phyloP scores from a whole-genome alignment of 305 asterid genomes.

The Ajuga reptans region DNA sequence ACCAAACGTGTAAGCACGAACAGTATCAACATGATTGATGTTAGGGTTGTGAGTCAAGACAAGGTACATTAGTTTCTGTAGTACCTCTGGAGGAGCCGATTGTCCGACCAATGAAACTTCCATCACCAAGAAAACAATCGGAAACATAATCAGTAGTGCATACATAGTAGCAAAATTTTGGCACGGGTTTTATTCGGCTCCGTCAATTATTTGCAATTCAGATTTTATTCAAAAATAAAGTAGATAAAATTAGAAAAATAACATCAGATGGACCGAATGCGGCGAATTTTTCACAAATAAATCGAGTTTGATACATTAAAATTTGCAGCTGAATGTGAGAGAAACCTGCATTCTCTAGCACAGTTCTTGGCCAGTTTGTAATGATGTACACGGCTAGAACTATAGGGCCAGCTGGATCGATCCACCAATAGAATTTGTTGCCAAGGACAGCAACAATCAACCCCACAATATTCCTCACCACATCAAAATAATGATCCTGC shows the following conservation, averaged over 20 bases:
- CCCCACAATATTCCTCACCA: conserved; percentile 83
- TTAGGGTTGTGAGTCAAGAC: conserved; percentile 59
- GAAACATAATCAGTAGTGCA: background rate
- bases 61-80: conserved; percentile 76
- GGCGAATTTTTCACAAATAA: too few relatives aligned
- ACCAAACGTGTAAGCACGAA: conserved; percentile 84
- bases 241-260: too few relatives aligned
- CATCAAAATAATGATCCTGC: conserved; percentile 93
- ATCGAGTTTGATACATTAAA: too few relatives aligned
- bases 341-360: conserved; percentile 76
- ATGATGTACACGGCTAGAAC: conserved; percentile 70
- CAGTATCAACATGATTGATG: conserved; percentile 74
- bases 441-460: conserved; percentile 80
- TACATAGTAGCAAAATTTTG: too few relatives aligned
- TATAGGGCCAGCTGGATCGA: conserved; percentile 81
- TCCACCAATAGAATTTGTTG: conserved; percentile 82
- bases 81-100: conserved; percentile 68
- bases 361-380: conserved; percentile 77
- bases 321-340: too few relatives aligned
- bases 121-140: background rate
- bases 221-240: too few relatives aligned
- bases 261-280: too few relatives aligned
- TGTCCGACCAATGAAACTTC: conserved; percentile 76
- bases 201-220: too few relatives aligned
- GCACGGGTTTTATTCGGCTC: too few relatives aligned